These are phyloP conservation scores for Golubevia sp. DNA, from an alignment of 1,284 basidiomycete genomes.

Conservation along the genomic window DNA sequence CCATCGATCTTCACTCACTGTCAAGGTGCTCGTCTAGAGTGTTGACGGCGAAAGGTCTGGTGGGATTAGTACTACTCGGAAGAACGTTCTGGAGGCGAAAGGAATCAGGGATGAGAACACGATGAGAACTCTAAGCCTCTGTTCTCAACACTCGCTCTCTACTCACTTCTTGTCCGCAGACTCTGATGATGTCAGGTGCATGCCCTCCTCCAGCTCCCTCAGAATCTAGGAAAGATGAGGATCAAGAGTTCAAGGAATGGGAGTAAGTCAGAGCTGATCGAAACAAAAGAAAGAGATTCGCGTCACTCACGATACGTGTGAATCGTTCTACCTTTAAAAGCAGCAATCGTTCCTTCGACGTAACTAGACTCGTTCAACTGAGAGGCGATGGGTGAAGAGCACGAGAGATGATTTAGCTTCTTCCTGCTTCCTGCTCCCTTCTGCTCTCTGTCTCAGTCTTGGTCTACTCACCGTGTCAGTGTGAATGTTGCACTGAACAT, in stretches of 20 bases:
- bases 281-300: too few species aligned
- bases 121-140: too few species aligned
- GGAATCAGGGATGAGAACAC: background rate
- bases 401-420: too few species aligned
- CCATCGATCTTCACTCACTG: too few species aligned
- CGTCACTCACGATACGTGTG: background rate
- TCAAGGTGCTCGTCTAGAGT: constrained; percentile 60
- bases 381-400: background rate
- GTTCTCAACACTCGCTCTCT: too few species aligned
- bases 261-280: too few species aligned
- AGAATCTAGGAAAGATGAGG: constrained; percentile 20
- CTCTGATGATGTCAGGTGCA: constrained; percentile 56
- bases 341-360: constrained; percentile 88
- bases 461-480: constrained; percentile 74
- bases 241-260: constrained; percentile 17
- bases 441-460: background rate
- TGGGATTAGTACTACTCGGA: constrained; percentile 56
- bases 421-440: too few species aligned
- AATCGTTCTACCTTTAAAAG: constrained; percentile 88
- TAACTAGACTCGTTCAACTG: constrained; percentile 86
- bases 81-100: constrained; percentile 49
- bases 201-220: constrained; percentile 60
- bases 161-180: constrained; percentile 55
- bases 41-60: constrained; percentile 51
- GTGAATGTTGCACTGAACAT: constrained; percentile 97